Percentiles rank a stretch among this genome's conserved stretches.
Evolutionary conservation across 2,329 filamentous ascomycete genomes (phyloP).

Genomic region (Ascosphaera pollenicola): DNA sequence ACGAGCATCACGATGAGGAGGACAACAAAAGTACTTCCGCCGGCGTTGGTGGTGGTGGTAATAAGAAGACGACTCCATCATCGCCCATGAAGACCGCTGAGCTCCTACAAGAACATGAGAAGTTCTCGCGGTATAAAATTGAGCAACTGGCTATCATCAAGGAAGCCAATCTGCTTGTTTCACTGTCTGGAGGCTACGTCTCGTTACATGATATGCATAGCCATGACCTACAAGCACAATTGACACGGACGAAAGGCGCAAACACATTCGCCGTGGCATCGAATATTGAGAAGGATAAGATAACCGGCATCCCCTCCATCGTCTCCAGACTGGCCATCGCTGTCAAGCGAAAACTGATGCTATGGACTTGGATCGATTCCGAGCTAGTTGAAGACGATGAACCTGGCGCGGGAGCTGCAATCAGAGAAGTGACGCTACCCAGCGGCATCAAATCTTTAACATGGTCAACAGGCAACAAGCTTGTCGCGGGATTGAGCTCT

Average conservation of each 20-base stretch:
- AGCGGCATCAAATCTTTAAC: constrained; percentile 74
- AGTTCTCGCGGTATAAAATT: constrained; percentile 73
- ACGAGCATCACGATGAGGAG: constrained; percentile 9
- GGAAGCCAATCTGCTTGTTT: constrained; percentile 77
- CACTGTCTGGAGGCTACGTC: constrained; percentile 72
- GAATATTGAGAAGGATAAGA: constrained; percentile 77
- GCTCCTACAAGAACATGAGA: constrained; percentile 75
- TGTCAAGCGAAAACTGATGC: constrained; percentile 67
- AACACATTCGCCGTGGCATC: constrained; percentile 81
- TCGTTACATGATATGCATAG: constrained; percentile 76
- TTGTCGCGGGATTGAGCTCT: constrained; percentile 78
- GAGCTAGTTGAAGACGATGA: constrained; percentile 45
- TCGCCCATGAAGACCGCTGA: constrained; percentile 41
- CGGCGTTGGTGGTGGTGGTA: constrained; percentile 4
- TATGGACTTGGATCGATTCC: constrained; percentile 95
- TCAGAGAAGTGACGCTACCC: constrained; percentile 53
- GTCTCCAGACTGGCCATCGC: constrained; percentile 81
- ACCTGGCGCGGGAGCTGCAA: constrained; percentile 9
- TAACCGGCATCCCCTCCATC: constrained; percentile 75
- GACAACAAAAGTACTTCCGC: constrained; percentile 3
- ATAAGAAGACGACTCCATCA: constrained; percentile 5
- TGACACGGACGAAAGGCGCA: constrained; percentile 70
- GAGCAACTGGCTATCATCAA: constrained; percentile 93
- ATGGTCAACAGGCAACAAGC: constrained; percentile 69
- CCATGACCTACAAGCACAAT: constrained; percentile 59